These are phyloP conservation scores for Globisporangium barbulae DNA, from an alignment of 352 stramenopile genomes.

Conservation along the genomic window DNA sequence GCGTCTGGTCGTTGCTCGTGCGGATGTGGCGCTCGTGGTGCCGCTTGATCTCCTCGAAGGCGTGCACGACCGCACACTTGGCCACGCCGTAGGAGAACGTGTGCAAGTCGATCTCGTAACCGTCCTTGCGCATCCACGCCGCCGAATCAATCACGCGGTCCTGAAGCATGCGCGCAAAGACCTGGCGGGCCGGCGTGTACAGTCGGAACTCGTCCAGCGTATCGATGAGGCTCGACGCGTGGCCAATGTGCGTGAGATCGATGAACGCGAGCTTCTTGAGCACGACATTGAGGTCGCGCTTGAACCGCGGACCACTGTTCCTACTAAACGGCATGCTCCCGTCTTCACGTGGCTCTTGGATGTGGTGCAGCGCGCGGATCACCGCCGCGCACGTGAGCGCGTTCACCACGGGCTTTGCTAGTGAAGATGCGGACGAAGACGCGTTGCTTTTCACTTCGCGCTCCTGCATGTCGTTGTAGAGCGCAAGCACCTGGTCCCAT, in stretches of 20 bases:
- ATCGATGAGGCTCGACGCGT: constrained; percentile 57
- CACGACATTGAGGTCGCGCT: constrained; percentile 44
- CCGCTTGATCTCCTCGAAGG: constrained; percentile 44
- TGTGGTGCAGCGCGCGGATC: constrained; percentile 48
- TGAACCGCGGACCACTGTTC: constrained; percentile 14
- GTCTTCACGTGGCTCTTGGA: constrained; percentile 1
- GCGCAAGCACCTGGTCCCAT: constrained; percentile 39
- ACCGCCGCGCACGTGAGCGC: constrained; percentile 43
- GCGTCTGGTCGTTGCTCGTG: constrained; percentile 22
- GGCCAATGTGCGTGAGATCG: constrained; percentile 37
- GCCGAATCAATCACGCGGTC: constrained; percentile 33
- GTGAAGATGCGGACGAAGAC: neutral
- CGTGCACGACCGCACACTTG: constrained; percentile 67
- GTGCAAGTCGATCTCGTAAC: constrained; percentile 72
- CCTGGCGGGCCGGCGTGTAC: constrained; percentile 37
- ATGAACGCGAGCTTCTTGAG: constrained; percentile 39
- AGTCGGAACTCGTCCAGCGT: constrained; percentile 50
- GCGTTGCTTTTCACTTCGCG: constrained; percentile 19
- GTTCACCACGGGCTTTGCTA: constrained; percentile 33
- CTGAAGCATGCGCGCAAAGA: constrained; percentile 52
- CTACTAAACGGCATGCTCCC: neutral
- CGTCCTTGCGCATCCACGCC: constrained; percentile 48
- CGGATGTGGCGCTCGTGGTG: constrained; percentile 21
- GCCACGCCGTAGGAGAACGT: constrained; percentile 58
- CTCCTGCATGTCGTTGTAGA: constrained; percentile 62